Base-by-base conservation (phyloP, 1,139 yeast genomes). In the Petasospora rhodanensis region DNA sequence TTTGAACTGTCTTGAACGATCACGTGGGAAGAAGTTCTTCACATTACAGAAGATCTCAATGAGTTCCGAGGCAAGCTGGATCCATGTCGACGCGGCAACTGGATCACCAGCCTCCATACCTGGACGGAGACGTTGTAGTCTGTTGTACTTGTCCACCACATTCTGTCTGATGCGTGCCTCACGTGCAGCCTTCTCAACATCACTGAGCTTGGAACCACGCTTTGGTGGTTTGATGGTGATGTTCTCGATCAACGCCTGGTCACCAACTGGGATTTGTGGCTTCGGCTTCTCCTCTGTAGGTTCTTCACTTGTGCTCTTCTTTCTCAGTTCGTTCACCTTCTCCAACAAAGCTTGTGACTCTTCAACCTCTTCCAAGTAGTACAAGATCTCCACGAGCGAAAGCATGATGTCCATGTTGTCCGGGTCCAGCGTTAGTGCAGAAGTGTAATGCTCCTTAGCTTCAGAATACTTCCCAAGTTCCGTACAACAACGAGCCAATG, bases 41-140 rank as follows among this genome's bases (percentile, higher is more conserved):
- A 85, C 87, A 36, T 79, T 74, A 19, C 82, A 73, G 53, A 91
- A 89, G 44, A 84, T 76, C 51, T 85, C 95, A 29, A 89, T 76
- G 35, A 93, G 66, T 43, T 83, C 94, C 3, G 84, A 73, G 0
- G 94, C 96, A 10, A 80, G 65, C 43, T 86, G 86, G 46, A 84
- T 70, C 97, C 97, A 91, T 10, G 86, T 76, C 11, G 72, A 66
- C 0, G 78, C 73, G 6, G 93, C 86, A 9, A 78, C 74, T 8
- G 58, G 55, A 36, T 81, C 81, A 3, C 77, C 79, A 11, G 56
- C 56, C 20, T 62, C 64, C 25, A 77, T 58, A 4, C 79, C 78
- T 0, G 68, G 70, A 28, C 74, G 72, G 34, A 81, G 68, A 34
- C 81, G 63, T 22, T 67, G 62, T 55, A 87, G 68, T 41, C 86